Evolutionary conservation across 306 rosid genomes (phyloP), one percentile per base, ranked within the genome.

Genomic region (Macrotyloma uniflorum): DNA sequence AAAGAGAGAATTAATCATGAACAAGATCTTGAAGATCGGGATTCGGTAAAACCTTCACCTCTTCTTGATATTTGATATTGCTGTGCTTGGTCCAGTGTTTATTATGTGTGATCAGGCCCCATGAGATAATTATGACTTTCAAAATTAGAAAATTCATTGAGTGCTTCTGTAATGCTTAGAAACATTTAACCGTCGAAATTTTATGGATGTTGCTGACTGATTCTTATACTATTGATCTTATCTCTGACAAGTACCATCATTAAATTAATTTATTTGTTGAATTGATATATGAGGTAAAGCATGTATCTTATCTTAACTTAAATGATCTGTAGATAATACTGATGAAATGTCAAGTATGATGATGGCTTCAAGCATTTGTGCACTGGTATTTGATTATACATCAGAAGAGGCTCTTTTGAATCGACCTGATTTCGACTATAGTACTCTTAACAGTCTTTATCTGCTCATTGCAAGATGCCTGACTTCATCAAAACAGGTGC

Each of bases 301-400:
- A 53, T 55, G 49, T 38, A 38, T 38, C 43, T 36, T 46, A 15
- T 82, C 68, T 68, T 85, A 35, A 54, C 38, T 70, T 81, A 53
- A 62, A 45, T 84, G 70, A 24, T 67, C 80, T 88, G 75, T 79
- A 95, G 98, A 85, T 75, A 83, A 75, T 58, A 61, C 80, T 13
- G 70, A 73, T 43, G 98, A 92, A 68, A 89, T 76, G 11, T 86
- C 96, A 16, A 85, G 84, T 78, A 70, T 77, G 47, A 87, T 88
- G 92, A 92, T 92, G 98, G 95, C 92, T 32, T 86, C 93, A 35
- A 87, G 91, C 87, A 89, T 92, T 70, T 91, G 98, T 26, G 42
- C 97, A 1, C 82, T 95, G 79, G 70, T 92, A 71, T 88, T 91
- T 85, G 98, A 95, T 76, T 74, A 63, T 49, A 89, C 97, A 69